phyloP scores from a whole-genome alignment of 2,329 filamentous ascomycete species.

The Calonectria pseudoreteaudii region DNA sequence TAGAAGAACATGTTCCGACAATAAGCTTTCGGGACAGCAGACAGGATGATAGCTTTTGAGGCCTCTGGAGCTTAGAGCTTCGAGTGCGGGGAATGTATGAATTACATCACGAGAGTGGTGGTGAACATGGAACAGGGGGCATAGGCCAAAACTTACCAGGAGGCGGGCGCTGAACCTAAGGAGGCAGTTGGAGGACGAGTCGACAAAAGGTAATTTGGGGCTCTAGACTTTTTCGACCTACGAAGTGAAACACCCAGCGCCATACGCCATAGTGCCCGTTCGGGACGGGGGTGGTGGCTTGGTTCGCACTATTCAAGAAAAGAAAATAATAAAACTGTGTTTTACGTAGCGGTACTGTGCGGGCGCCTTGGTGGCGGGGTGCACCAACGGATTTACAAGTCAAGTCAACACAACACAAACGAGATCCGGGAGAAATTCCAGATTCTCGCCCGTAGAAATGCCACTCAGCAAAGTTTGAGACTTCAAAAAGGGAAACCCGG shows the following conservation, averaged over 20 bases:
- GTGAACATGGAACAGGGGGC: not conserved
- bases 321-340: slow-evolving; percentile 8
- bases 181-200: slow-evolving; percentile 16
- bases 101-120: slow-evolving; percentile 16
- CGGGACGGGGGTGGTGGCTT: slow-evolving; percentile 1
- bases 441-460: not conserved
- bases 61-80: slow-evolving; percentile 2
- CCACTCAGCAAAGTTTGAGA: not conserved
- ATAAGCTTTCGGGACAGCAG: not conserved
- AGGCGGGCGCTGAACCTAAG: not conserved
- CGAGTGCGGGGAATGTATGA: not conserved
- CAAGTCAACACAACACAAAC: slow-evolving; percentile 10
- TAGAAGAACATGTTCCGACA: not conserved
- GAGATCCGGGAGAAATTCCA: not conserved
- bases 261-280: slow-evolving; percentile 12
- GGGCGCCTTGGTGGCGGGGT: not conserved
- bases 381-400: not conserved
- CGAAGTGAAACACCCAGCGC: not conserved
- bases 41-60: not conserved
- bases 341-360: not conserved
- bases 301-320: slow-evolving; percentile 11
- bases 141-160: not conserved
- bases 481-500: slow-evolving; percentile 8
- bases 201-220: slow-evolving; percentile 13
- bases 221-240: not conserved